Percentiles rank a stretch among this genome's conserved stretches.
These are phyloP conservation scores for Venturia carpophila DNA, from an alignment of 2,329 filamentous ascomycete genomes.

Conservation along the genomic window DNA sequence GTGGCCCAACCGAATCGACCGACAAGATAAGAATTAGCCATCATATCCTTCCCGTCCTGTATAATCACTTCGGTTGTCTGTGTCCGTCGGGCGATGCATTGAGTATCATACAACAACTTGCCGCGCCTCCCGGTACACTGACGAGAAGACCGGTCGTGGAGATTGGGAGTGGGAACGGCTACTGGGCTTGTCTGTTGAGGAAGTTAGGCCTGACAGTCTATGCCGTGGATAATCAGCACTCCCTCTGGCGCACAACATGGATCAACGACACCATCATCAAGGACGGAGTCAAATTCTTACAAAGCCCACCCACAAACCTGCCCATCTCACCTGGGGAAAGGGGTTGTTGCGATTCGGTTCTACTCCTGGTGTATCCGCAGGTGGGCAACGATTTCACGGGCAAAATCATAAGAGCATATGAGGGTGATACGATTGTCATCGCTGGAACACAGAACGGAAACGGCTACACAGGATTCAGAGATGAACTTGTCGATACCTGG, in stretches of 20 bases:
- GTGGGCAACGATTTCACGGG: slow-evolving; percentile 60
- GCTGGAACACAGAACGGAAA: slow-evolving; percentile 68
- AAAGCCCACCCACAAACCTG: slow-evolving; percentile 31
- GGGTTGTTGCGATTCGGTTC: slow-evolving; percentile 41
- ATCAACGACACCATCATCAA: slow-evolving; percentile 55
- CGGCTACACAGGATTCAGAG: slow-evolving; percentile 63
- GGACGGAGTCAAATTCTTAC: slow-evolving; percentile 55
- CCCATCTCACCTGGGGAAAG: slow-evolving; percentile 32
- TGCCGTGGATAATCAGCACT: slow-evolving; percentile 60
- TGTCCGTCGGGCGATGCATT: slow-evolving; percentile 61
- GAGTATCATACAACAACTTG: slow-evolving; percentile 49
- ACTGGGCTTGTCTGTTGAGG: slow-evolving; percentile 67
- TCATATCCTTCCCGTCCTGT: slow-evolving; percentile 63
- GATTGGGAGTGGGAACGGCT: slow-evolving; percentile 64
- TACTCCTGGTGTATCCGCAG: slow-evolving; percentile 67
- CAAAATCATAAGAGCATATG: slow-evolving; percentile 52
- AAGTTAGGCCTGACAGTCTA: slow-evolving; percentile 47
- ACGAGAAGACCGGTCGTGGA: slow-evolving; percentile 50
- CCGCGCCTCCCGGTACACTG: slow-evolving; percentile 27
- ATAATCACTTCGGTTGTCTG: slow-evolving; percentile 72
- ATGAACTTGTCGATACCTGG: slow-evolving; percentile 58
- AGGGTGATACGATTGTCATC: slow-evolving; percentile 58
- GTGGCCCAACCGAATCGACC: slow-evolving; percentile 49
- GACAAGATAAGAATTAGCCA: slow-evolving; percentile 51
- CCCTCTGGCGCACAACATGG: slow-evolving; percentile 62